Evolutionary conservation across 2,329 filamentous ascomycete genomes (phyloP).

Genomic region (Clathrospora elynae): DNA sequence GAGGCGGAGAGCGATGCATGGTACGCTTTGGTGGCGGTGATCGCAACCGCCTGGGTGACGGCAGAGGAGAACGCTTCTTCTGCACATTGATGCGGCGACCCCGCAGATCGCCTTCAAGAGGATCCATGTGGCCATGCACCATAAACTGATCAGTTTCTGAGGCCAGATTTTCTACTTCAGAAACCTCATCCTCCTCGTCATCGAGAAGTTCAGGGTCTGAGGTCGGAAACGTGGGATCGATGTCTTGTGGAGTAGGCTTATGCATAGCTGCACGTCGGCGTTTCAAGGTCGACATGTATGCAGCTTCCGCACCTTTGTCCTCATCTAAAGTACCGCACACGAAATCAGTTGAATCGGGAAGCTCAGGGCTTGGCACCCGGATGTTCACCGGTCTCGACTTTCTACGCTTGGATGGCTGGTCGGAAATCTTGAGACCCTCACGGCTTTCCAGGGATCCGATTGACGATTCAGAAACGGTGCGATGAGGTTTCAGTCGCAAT

Average conservation of each 20-base stretch:
- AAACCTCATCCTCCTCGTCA: constrained; percentile 65
- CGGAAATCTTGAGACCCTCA: constrained; percentile 35
- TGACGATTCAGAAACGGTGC: constrained; percentile 59
- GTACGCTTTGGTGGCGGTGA: constrained; percentile 55
- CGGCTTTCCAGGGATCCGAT: constrained; percentile 56
- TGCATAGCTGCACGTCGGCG: constrained; percentile 82
- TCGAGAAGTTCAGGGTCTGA: constrained; percentile 87
- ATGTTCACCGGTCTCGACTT: constrained; percentile 61
- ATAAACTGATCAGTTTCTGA: constrained; percentile 67
- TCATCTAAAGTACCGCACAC: constrained; percentile 98
- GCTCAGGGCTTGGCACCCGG: constrained; percentile 72
- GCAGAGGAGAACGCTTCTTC: constrained; percentile 53
- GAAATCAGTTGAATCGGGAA: constrained; percentile 97
- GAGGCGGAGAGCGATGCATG: constrained; percentile 44
- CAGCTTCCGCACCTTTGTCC: constrained; percentile 90
- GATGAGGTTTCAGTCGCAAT: constrained; percentile 53
- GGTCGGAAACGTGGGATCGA: constrained; percentile 91
- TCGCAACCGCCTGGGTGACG: constrained; percentile 66
- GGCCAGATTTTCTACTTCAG: constrained; percentile 35
- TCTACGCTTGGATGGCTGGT: constrained; percentile 47
- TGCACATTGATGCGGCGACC: constrained; percentile 39
- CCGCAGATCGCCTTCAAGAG: constrained; percentile 60
- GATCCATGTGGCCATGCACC: constrained; percentile 74
- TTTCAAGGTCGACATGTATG: constrained; percentile 84
- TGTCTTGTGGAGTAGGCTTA: constrained; percentile 83